A percentile compares a stretch with the other conserved stretches of the same genome.
Evolutionary conservation across 495 filamentous ascomycete species (phyloP).

Genomic region (Aspergillus hancockii): DNA sequence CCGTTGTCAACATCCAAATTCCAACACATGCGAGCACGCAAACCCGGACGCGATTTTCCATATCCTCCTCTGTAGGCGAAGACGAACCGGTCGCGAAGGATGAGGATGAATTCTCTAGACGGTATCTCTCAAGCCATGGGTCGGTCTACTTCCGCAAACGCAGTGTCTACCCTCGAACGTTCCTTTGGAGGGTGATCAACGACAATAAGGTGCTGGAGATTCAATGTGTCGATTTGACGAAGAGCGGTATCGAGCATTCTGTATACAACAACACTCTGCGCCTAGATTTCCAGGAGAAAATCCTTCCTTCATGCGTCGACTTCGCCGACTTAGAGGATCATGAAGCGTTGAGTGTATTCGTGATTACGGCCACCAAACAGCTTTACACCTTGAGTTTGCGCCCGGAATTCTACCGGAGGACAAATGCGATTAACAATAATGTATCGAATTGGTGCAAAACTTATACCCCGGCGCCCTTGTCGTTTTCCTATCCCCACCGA

Average conservation of each 20-base stretch:
- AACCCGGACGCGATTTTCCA: constrained; percentile 47
- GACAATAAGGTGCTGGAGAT: constrained; percentile 79
- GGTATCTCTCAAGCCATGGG: constrained; percentile 73
- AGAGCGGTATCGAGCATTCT: constrained; percentile 59
- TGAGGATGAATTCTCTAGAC: constrained; percentile 70
- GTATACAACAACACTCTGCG: constrained; percentile 73
- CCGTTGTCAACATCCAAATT: constrained; percentile 73
- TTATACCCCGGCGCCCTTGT: constrained; percentile 67
- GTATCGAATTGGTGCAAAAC: constrained; percentile 75
- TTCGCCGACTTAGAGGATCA: constrained; percentile 77
- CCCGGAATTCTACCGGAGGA: constrained; percentile 75
- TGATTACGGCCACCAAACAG: constrained; percentile 73
- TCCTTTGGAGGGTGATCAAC: constrained; percentile 88
- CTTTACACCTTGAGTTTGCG: constrained; percentile 79
- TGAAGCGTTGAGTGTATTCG: constrained; percentile 77
- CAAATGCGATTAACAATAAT: constrained; percentile 66
- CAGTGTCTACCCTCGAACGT: constrained; percentile 72
- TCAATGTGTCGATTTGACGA: constrained; percentile 78
- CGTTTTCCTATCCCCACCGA: constrained; percentile 77
- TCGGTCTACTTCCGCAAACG: constrained; percentile 82
- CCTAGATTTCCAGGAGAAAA: constrained; percentile 69
- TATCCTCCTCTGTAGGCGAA: constrained; percentile 38
- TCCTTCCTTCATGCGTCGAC: constrained; percentile 73
- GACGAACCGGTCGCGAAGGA: constrained; percentile 56
- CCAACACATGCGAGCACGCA: constrained; percentile 50